These are phyloP conservation scores for Hymenoscyphus salicellus DNA, from an alignment of 2,329 filamentous ascomycete species.

Conservation along the genomic window DNA sequence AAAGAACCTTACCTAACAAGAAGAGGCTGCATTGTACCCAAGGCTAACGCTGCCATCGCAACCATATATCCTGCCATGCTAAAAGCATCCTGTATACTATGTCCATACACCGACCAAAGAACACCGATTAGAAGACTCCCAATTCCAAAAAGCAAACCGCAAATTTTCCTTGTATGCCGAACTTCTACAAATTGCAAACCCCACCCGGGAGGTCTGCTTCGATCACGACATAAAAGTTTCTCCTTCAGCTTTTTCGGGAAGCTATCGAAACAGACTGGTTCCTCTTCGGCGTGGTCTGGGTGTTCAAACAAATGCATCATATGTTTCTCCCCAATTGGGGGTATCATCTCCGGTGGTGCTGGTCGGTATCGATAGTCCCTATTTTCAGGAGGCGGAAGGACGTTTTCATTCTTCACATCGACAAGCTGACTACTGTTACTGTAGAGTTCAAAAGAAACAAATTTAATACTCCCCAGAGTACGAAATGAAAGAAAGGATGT, in stretches of 20 bases:
- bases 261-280: constrained; percentile 17
- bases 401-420: constrained; percentile 23
- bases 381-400: constrained; percentile 22
- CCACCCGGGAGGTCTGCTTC: constrained; percentile 25
- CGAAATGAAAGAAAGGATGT: constrained; percentile 14
- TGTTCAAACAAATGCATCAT: constrained; percentile 25
- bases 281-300: constrained; percentile 19
- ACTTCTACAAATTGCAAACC: constrained; percentile 26
- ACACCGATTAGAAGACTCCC: constrained; percentile 23
- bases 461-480: constrained; percentile 22
- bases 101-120: constrained; percentile 17
- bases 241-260: constrained; percentile 28
- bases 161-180: constrained; percentile 23
- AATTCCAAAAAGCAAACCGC: constrained; percentile 18
- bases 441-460: constrained; percentile 26
- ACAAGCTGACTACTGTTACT: constrained; percentile 19
- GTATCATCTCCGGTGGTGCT: constrained; percentile 20
- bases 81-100: constrained; percentile 27
- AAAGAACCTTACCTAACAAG: constrained; percentile 10
- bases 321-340: constrained; percentile 21
- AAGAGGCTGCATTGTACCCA: constrained; percentile 35
- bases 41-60: constrained; percentile 18
- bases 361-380: constrained; percentile 23
- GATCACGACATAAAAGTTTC: constrained; percentile 17
- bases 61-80: constrained; percentile 24